Percentiles rank a stretch among this genome's conserved stretches.
These are phyloP conservation scores for Globisporangium perplexum DNA, from an alignment of 352 stramenopile genomes.

Conservation along the genomic window DNA sequence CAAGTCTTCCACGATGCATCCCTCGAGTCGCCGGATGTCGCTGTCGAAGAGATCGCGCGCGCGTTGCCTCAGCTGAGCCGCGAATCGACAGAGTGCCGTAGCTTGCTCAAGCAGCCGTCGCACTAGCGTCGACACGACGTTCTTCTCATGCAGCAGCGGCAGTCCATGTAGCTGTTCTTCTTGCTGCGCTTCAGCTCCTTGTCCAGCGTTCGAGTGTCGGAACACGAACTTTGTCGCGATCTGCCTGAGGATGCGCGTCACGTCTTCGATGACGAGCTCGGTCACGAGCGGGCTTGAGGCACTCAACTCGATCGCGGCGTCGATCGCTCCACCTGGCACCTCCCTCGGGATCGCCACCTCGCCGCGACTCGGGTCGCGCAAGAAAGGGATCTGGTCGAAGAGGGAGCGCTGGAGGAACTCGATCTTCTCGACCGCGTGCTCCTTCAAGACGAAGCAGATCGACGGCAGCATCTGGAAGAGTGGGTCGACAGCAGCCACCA, in stretches of 20 bases:
- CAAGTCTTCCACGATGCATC: conserved; percentile 23
- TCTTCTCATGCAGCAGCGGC: conserved; percentile 20
- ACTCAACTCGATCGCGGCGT: conserved; percentile 17
- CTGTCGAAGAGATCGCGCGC: conserved; percentile 18
- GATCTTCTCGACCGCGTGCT: conserved; percentile 28
- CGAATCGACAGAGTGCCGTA: conserved; percentile 28
- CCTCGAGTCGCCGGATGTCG: conserved; percentile 17
- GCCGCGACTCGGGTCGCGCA: conserved; percentile 16
- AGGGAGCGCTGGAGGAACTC: conserved; percentile 23
- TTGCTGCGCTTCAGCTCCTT: not conserved
- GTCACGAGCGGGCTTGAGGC: conserved; percentile 1
- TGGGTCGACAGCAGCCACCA: conserved; percentile 18
- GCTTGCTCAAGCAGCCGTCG: conserved; percentile 22
- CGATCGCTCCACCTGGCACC: conserved; percentile 21
- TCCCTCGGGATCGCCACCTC: conserved; percentile 20
- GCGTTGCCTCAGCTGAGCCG: conserved; percentile 21
- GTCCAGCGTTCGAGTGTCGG: conserved; percentile 13
- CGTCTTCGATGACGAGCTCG: conserved; percentile 25
- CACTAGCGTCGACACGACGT: conserved; percentile 21
- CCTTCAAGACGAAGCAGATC: conserved; percentile 41
- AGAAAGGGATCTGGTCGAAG: conserved; percentile 36
- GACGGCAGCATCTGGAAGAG: conserved; percentile 29
- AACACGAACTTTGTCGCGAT: conserved; percentile 31
- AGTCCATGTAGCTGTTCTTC: not conserved
- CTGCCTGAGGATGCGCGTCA: conserved; percentile 26